Base-by-base conservation (phyloP, 2,329 filamentous ascomycete genomes). In the Raffaelea arxii region DNA sequence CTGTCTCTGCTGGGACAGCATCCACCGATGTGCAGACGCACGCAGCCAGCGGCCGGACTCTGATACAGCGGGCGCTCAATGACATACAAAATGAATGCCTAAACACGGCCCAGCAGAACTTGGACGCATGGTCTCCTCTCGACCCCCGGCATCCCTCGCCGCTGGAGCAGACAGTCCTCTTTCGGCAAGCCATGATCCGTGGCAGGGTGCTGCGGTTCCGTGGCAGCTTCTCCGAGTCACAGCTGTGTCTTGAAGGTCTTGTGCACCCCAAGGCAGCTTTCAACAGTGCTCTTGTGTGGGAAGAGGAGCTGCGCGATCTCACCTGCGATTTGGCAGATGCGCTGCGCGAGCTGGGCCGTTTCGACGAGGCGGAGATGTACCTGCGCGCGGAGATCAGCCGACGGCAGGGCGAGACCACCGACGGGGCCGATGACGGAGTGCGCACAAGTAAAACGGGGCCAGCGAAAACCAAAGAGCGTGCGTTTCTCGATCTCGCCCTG, bases 321-420 rank as follows among this genome's bases (percentile, higher is more conserved):
- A 43, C 41, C n/a, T 43, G 41, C 25, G 41, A 43, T 22, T 19
- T 43, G 25, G 41, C 41, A 3, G 41, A 43, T 14, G 35, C 41
- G 11, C 24, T 43, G 41, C 41, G 41, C 25, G 41, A 43, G 18
- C 25, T 32, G 18, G 41, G 41, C 18, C 41, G 18, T 14, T 18
- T 43, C 6, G 41, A 43, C 25, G 41, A 43, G 18, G 41, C 41
- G 2, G 41, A 43, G 25, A 35, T 12, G n/a, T 21, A 24, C 19
- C 22, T 40, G 11, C 38, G 18, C 10, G 19, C 38, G 21, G 38
- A 40, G 21, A 24, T 40, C 19, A 25, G 9, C 6, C 38, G 38
- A 40, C 19, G 38, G 25, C 38, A 40, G 36, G 19, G 19, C 23
- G 36, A 38, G 14, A 21, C 19, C 14, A 21, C 11, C 23, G 36